A percentile compares a stretch with the other conserved stretches of the same genome.
phyloP scores from a whole-genome alignment of 2,329 filamentous ascomycete species.

The Lasiodiplodia theobromae region DNA sequence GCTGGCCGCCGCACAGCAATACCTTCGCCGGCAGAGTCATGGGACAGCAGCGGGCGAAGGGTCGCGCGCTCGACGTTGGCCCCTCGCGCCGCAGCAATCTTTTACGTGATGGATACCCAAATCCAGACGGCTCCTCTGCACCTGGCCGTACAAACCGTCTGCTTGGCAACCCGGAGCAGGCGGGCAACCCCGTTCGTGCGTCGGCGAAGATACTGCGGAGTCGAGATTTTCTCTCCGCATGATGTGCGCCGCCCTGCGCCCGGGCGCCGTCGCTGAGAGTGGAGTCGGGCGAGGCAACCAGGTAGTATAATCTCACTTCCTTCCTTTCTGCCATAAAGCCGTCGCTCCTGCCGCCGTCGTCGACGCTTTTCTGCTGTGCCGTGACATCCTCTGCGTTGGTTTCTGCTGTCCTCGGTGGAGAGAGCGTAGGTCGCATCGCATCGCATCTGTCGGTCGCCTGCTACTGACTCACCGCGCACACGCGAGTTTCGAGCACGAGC shows the following conservation, averaged over 20 bases:
- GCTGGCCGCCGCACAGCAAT: not conserved
- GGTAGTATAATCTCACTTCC: slow-evolving; percentile 8
- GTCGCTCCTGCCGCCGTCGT: not conserved
- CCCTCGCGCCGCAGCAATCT: slow-evolving; percentile 6
- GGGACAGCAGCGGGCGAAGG: not conserved
- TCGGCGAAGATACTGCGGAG: slow-evolving; percentile 17
- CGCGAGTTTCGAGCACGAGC: not conserved
- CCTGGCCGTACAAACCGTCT: not conserved
- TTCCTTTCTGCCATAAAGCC: slow-evolving; percentile 1
- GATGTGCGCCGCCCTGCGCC: slow-evolving; percentile 27
- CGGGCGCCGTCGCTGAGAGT: slow-evolving; percentile 3
- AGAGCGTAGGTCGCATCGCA: not conserved
- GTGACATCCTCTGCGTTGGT: not conserved
- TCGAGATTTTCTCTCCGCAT: slow-evolving; percentile 28
- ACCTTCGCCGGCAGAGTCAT: slow-evolving; percentile 5
- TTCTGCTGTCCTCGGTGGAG: not conserved
- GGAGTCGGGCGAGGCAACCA: slow-evolving; percentile 11
- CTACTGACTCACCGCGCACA: not conserved
- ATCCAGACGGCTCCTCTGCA: slow-evolving; percentile 8
- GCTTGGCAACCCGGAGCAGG: slow-evolving; percentile 11
- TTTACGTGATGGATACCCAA: slow-evolving; percentile 27
- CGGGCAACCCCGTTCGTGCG: slow-evolving; percentile 24
- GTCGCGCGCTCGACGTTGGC: not conserved
- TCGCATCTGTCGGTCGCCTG: not conserved
- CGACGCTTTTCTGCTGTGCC: not conserved